Base-by-base conservation (phyloP, 2,329 filamentous ascomycete species). In the Macroventuria anomochaeta region DNA sequence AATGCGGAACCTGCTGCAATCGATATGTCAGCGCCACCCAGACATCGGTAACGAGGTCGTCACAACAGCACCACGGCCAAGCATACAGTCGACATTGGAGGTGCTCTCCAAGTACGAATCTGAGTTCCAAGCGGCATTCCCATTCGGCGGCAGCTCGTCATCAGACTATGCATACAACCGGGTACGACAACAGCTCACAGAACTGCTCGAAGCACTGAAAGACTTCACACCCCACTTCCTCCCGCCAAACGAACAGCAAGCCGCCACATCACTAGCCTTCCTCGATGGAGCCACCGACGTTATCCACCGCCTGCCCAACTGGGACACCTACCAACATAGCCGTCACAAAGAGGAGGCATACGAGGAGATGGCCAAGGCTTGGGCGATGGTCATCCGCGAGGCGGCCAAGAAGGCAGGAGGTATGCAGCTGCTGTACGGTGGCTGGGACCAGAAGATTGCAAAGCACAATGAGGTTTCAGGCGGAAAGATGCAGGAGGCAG, bases 211-310 rank as follows among this genome's bases (percentile, higher is more conserved):
- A 54, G 92, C 95, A 36, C 82, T 99, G 37, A 88, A 89, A 72
- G 95, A 99, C 71, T 99, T 96, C 72, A 97, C 93, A 0, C 91
- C 92, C 3, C 92, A 97, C 74, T 99, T 96, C 69, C 85, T 99
- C 2, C 95, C 95, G 11, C 95, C 95, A 0, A 89, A 90, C 69
- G 95, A 99, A 77, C 81, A 85, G 2, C 93, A 97, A 71, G 81
- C 90, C n/a, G 87, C 88, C 25, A 83, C 88, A 12, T 96, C 93
- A 2, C 82, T 99, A 40, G 87, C 88, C 66, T 99, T 93, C 70
- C 84, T 99, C 20, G 91, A 99, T 63, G 89, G 88, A 38, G 93
- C 90, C 54, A 99, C 95, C 26, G 87, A 93, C 61, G 85, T 97
- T 51, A 89, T 97, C 51, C 93, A 99, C 74, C 83, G 87, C 32